phyloP scores from a whole-genome alignment of 1,284 basidiomycete genomes.

The Rhodotorula sp. region DNA sequence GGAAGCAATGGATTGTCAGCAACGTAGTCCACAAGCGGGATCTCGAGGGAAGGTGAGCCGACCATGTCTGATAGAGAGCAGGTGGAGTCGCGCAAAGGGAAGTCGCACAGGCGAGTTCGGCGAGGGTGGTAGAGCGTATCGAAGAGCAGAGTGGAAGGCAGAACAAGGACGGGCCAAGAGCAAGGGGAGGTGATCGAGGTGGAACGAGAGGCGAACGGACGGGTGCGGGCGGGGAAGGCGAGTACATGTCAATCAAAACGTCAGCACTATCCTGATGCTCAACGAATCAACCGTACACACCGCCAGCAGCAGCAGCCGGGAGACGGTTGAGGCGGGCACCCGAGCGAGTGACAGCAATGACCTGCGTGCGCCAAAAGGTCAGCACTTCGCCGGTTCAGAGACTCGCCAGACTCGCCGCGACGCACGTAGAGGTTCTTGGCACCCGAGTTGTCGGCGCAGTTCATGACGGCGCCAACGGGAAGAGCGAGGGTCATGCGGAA shows the following conservation, averaged over 20 bases:
- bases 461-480: constrained; percentile 96
- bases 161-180: neutral
- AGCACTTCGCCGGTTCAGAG: neutral
- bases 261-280: neutral
- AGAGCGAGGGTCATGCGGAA: constrained; percentile 90
- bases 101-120: neutral
- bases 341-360: constrained; percentile 88
- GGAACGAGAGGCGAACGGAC: neutral
- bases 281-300: neutral
- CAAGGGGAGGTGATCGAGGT: neutral
- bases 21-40: neutral
- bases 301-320: constrained; percentile 92
- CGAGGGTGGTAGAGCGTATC: neutral
- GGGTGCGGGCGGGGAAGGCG: neutral
- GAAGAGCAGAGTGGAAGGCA: neutral
- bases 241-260: neutral
- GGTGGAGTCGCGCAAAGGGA: too few relatives aligned
- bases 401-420: neutral
- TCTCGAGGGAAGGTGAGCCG: neutral
- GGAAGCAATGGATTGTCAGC: neutral
- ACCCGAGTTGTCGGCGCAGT: constrained; percentile 99
- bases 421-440: constrained; percentile 81
- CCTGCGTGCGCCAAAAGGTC: constrained; percentile 30
- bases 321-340: constrained; percentile 96
- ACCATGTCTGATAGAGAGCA: neutral